These are phyloP conservation scores for Adansonia grandidieri DNA, from an alignment of 441 rosid genomes.

Conservation along the genomic window DNA sequence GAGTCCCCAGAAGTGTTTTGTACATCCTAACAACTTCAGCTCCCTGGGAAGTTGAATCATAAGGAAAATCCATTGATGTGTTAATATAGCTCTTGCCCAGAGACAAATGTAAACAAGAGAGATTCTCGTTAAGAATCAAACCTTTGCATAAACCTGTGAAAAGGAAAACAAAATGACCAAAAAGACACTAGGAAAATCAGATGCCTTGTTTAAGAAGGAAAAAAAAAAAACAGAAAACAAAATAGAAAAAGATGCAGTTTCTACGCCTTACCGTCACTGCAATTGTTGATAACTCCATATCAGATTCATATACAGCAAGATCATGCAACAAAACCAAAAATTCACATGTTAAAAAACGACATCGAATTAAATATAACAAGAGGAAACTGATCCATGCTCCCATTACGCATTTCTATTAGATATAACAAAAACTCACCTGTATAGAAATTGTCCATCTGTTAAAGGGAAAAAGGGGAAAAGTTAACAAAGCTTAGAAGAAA, in stretches of 20 bases:
- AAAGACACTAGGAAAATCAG: constrained; percentile 29
- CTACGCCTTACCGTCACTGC: constrained; percentile 76
- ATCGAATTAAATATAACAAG: constrained; percentile 21
- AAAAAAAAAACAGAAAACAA: constrained; percentile 5
- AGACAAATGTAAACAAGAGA: not conserved
- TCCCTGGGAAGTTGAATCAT: constrained; percentile 56
- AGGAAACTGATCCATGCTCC: constrained; percentile 4
- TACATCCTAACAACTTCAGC: constrained; percentile 99
- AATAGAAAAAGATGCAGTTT: constrained; percentile 6
- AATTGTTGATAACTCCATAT: constrained; percentile 34
- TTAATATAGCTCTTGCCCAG: constrained; percentile 12
- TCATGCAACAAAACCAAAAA: constrained; percentile 31
- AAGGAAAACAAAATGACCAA: constrained; percentile 34
- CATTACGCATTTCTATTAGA: constrained; percentile 16
- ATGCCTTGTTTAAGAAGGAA: not conserved
- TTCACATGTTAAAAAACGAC: constrained; percentile 19
- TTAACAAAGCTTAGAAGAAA: constrained; percentile 30
- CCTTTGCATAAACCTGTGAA: constrained; percentile 95
- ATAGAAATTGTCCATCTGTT: constrained; percentile 98
- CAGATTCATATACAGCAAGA: constrained; percentile 35
- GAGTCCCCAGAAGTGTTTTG: constrained; percentile 88
- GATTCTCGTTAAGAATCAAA: constrained; percentile 32
- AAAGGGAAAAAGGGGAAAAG: constrained; percentile 28
- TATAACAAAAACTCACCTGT: constrained; percentile 66
- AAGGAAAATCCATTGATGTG: constrained; percentile 22